A percentile compares a stretch with the other conserved stretches of the same genome.
phyloP scores from a whole-genome alignment of 148 eudicot species.

The Agrostemma githago region DNA sequence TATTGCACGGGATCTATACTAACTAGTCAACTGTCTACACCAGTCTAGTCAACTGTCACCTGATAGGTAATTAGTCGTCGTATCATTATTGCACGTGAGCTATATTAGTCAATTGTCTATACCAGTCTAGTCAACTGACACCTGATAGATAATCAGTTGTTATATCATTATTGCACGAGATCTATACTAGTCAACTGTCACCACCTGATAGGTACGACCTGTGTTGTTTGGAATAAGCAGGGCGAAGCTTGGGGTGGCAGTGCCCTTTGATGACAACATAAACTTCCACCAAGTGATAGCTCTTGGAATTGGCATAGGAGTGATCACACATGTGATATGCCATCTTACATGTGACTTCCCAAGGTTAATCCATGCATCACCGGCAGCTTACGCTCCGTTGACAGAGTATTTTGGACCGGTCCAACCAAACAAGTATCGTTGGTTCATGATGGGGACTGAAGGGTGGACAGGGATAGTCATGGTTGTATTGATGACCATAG shows the following conservation, averaged over 20 bases:
- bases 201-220: too few relatives aligned
- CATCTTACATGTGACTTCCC: conserved; percentile 56
- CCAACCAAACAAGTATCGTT: conserved; percentile 40
- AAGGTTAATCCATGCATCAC: conserved; percentile 41
- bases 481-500: conserved; percentile 47
- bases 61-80: too few relatives aligned
- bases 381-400: conserved; percentile 34
- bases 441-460: conserved; percentile 48
- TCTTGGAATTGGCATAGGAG: conserved; percentile 44
- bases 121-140: too few relatives aligned
- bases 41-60: too few relatives aligned
- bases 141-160: too few relatives aligned
- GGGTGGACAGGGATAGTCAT: conserved; percentile 49
- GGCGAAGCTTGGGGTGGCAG: conserved; percentile 36
- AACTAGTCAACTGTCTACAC: too few relatives aligned
- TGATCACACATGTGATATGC: conserved; percentile 28
- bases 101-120: too few relatives aligned
- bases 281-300: conserved; percentile 53
- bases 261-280: conserved; percentile 52
- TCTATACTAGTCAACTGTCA: too few relatives aligned
- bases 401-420: conserved; percentile 29
- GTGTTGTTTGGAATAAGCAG: conserved; percentile 11
- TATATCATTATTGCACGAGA: too few relatives aligned
- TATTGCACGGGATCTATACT: too few relatives aligned
- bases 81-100: too few relatives aligned